Evolutionary conservation across 768 basidiomycete species (phyloP), one percentile per base, ranked within the genome.

Genomic region (Rhodocollybia butyracea): DNA sequence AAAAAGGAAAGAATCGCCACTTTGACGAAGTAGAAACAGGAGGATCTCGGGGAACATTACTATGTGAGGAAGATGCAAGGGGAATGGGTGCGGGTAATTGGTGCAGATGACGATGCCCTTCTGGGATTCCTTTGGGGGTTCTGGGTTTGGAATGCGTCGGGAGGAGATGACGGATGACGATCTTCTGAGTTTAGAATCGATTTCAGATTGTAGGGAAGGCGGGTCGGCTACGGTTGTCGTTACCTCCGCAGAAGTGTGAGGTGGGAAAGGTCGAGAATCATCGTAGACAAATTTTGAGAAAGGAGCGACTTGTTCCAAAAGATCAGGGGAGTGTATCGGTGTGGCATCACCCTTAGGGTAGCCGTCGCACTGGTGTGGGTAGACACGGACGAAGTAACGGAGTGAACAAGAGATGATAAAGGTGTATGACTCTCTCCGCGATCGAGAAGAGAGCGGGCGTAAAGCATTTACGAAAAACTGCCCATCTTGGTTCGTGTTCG

Each of bases 391-490:
- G 63, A 60, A 31, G 62, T 64, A 46, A 54, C 55, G 31, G 36
- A 50, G 19, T 17, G 66, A 64, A 32, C 62, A 55, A 61, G 70
- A 56, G 54, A 67, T 54, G 56, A 61, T 13, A 55, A 63, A 41
- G 69, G 66, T 64, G 45, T 64, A 65, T 21, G 76, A 72, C 27
- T 74, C 75, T 55, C 66, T 66, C 6, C 77, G 70, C 54, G 57
- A 61, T 31, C 76, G 75, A 21, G 62, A 61, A 42, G 74, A 68
- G n/a, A n/a, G 66, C 2, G 82, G 79, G 1, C 80, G 74, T 27
- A 86, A 75, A 3, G 82, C 78, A 54, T 80, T 77, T 12, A 70
- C 73, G 52, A 88, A 73, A 51, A 87, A 73, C 38, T 80, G 78
- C 24, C 73, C 47, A 87, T 73, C 36, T 76, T 75, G 26, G 71